Evolutionary conservation across 257 asterid species (phyloP).

Genomic region (Nicotiana undulata): DNA sequence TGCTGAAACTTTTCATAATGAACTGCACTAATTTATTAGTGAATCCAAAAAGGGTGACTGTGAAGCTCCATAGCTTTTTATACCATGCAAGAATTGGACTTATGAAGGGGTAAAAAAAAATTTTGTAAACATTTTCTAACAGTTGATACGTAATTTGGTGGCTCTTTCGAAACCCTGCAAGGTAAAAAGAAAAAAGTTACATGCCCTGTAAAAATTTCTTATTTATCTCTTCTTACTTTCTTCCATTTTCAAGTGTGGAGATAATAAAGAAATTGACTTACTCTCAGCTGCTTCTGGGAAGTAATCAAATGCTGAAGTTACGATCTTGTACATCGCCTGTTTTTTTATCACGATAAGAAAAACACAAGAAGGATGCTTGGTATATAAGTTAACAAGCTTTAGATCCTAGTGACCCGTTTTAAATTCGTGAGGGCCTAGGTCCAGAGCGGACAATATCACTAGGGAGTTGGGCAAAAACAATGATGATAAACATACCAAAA

Average conservation of each 20-base stretch:
- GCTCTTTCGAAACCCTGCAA: slow-evolving; percentile 60
- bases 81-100: slow-evolving; percentile 54
- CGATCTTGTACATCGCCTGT: slow-evolving; percentile 45
- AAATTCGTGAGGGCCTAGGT: no score
- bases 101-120: slow-evolving; percentile 32
- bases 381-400: no score
- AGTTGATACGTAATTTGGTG: slow-evolving; percentile 22
- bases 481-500: slow-evolving; percentile 35
- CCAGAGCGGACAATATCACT: no score
- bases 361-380: no score
- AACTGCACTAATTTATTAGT: slow-evolving; percentile 33
- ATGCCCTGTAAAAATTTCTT: background rate
- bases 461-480: no score
- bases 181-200: background rate
- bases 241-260: background rate
- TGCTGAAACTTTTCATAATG: slow-evolving; percentile 26
- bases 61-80: slow-evolving; percentile 33
- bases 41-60: slow-evolving; percentile 29
- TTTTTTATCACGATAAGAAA: background rate
- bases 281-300: slow-evolving; percentile 58
- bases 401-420: no score
- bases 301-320: slow-evolving; percentile 44
- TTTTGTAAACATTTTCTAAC: slow-evolving; percentile 31
- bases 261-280: slow-evolving; percentile 14
- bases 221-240: background rate